Conservation (phyloP, 148 eudicot species). For the Pouteria glomerata region DNA sequence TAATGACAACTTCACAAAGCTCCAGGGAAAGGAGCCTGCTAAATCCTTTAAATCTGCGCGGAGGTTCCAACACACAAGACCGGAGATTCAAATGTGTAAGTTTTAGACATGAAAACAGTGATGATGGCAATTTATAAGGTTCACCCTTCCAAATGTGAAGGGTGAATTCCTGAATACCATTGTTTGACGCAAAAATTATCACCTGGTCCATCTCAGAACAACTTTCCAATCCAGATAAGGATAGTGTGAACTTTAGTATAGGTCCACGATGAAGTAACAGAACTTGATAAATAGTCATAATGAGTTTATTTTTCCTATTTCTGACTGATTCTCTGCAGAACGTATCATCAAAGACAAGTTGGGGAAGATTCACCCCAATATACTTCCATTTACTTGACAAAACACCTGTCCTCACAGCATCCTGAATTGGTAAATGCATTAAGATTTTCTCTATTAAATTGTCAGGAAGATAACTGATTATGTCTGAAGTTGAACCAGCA, state of each 20-base stretch:
- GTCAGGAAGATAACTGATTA: neutral
- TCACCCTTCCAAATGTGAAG: neutral
- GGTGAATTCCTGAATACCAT: neutral
- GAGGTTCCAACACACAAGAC: slow-evolving; percentile 5
- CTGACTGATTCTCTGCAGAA: neutral
- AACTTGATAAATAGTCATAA: neutral
- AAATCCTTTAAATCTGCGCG: slow-evolving; percentile 8
- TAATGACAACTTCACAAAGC: neutral
- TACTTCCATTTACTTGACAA: slow-evolving; percentile 17
- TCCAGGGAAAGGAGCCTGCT: neutral
- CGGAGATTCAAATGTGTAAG: slow-evolving; percentile 4
- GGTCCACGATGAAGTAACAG: slow-evolving; percentile 11
- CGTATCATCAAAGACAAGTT: slow-evolving; percentile 11
- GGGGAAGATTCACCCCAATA: slow-evolving; percentile 13
- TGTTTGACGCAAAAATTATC: neutral
- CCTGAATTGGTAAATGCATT: neutral
- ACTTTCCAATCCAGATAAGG: neutral
- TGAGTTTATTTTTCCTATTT: neutral
- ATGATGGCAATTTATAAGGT: neutral
- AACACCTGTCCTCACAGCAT: slow-evolving; percentile 21
- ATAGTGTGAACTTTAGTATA: neutral
- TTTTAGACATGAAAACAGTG: neutral
- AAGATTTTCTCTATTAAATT: slow-evolving; percentile 4
- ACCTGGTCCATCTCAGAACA: neutral
- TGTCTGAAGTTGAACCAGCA: neutral